Evolutionary conservation across 768 basidiomycete genomes (phyloP).

Genomic region (Porphyrellus cyaneotinctus): DNA sequence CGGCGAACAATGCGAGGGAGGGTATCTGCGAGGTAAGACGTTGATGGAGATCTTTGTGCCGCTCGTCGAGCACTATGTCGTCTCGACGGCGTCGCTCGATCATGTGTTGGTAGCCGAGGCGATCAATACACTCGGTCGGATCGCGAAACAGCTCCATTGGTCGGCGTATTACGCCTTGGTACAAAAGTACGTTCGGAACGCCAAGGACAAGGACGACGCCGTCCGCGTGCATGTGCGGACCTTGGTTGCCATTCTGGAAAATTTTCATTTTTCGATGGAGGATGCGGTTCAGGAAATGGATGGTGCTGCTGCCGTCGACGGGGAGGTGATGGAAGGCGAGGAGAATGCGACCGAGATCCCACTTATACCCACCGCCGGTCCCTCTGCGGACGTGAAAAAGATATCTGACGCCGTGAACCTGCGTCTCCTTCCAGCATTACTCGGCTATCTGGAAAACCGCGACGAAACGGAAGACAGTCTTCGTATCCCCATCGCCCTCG

Average conservation of each 20-base stretch:
- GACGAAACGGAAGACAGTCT: conserved; percentile 81
- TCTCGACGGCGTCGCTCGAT: conserved; percentile 56
- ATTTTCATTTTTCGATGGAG: conserved; percentile 89
- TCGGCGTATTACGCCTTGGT: conserved; percentile 75
- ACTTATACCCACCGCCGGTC: background rate
- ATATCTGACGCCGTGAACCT: conserved; percentile 75
- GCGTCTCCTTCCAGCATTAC: conserved; percentile 73
- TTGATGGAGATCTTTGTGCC: conserved; percentile 84
- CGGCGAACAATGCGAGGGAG: conserved; percentile 67
- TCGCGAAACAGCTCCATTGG: conserved; percentile 80
- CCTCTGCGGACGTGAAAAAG: conserved; percentile 22
- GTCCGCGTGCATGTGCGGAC: conserved; percentile 83
- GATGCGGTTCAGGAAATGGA: conserved; percentile 38
- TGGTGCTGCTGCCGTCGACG: conserved; percentile 28
- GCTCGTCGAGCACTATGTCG: conserved; percentile 76
- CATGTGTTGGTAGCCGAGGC: conserved; percentile 91
- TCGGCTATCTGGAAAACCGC: conserved; percentile 77
- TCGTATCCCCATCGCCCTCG: conserved; percentile 84
- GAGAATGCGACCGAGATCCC: conserved; percentile 18
- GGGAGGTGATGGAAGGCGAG: conserved; percentile 26
- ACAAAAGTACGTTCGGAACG: conserved; percentile 73
- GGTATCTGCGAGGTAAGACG: conserved; percentile 61
- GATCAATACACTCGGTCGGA: conserved; percentile 69
- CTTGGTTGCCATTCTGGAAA: conserved; percentile 79
- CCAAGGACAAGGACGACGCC: conserved; percentile 60